phyloP scores from a whole-genome alignment of 768 basidiomycete species.

The Lentinula raphanica region DNA sequence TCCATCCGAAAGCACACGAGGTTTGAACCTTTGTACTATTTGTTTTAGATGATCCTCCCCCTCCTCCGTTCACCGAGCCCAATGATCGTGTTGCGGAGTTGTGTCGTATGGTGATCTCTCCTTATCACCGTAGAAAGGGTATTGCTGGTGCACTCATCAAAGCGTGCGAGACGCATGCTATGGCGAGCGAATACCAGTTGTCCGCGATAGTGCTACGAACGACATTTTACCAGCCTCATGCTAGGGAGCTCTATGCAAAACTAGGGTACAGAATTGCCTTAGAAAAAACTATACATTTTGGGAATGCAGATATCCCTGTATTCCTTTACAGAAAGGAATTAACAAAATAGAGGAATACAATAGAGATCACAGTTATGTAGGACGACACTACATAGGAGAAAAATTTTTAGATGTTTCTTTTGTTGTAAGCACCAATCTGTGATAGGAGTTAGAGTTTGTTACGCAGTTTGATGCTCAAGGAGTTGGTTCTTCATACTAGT shows the following conservation, averaged over 20 bases:
- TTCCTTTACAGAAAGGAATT: constrained; percentile 1
- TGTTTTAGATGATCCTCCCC: not conserved
- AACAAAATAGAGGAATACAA: no score
- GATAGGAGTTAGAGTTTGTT: no score
- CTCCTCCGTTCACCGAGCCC: constrained; percentile 9
- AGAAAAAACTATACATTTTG: not conserved
- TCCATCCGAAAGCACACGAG: not conserved
- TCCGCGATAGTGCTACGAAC: not conserved
- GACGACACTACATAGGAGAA: no score
- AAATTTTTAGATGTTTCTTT: no score
- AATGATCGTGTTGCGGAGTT: constrained; percentile 13
- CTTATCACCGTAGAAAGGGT: constrained; percentile 16
- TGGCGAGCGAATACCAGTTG: not conserved
- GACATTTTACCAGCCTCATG: not conserved
- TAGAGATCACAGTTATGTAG: no score
- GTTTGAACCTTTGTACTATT: constrained; percentile 1
- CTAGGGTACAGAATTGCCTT: not conserved
- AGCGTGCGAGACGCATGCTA: constrained; percentile 2
- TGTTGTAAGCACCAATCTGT: no score
- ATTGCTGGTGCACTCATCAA: constrained; percentile 11
- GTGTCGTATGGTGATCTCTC: constrained; percentile 22
- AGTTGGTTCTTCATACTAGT: not conserved
- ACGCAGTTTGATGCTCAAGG: no score
- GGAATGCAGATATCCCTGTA: not conserved
- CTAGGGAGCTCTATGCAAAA: not conserved